Percentiles rank a stretch among this genome's conserved stretches.
phyloP scores from a whole-genome alignment of 805 yeast species.

The Ogataea kodamae region DNA sequence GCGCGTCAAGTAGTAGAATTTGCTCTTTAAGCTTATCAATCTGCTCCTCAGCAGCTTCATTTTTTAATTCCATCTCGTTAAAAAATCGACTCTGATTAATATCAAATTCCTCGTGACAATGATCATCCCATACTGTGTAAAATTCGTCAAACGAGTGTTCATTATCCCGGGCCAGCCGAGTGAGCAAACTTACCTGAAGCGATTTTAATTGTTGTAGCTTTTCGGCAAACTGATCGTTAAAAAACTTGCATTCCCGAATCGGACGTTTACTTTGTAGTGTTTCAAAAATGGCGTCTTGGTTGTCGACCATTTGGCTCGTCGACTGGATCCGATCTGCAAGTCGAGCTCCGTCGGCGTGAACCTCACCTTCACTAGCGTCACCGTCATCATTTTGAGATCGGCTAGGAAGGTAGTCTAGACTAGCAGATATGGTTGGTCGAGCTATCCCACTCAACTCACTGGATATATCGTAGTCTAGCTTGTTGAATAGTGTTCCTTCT shows the following conservation, averaged over 20 bases:
- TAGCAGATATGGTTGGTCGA: constrained; percentile 12
- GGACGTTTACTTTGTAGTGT: constrained; percentile 74
- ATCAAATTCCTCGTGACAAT: constrained; percentile 13
- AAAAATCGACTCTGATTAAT: constrained; percentile 45
- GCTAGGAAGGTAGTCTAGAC: constrained; percentile 19
- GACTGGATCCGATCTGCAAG: constrained; percentile 49
- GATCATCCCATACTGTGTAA: constrained; percentile 27
- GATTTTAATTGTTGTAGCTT: constrained; percentile 51
- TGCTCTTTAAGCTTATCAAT: constrained; percentile 51
- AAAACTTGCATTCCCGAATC: constrained; percentile 50
- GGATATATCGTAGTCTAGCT: constrained; percentile 8
- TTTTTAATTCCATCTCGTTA: constrained; percentile 46
- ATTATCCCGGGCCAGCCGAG: constrained; percentile 35
- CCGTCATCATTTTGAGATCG: constrained; percentile 12
- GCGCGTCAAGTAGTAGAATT: constrained; percentile 45
- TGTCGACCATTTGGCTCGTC: constrained; percentile 56
- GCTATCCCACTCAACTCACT: constrained; percentile 4
- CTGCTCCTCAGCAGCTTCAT: constrained; percentile 45
- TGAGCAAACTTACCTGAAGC: constrained; percentile 50
- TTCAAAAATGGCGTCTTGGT: constrained; percentile 81
- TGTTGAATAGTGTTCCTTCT: constrained; percentile 6
- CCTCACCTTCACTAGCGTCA: constrained; percentile 6
- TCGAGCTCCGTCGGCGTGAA: constrained; percentile 25
- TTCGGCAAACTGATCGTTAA: constrained; percentile 47
- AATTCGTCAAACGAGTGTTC: constrained; percentile 31